Percentiles rank a stretch among this genome's conserved stretches.
Evolutionary conservation across 805 yeast species (phyloP).

Genomic region (Ascoidea asiatica): DNA sequence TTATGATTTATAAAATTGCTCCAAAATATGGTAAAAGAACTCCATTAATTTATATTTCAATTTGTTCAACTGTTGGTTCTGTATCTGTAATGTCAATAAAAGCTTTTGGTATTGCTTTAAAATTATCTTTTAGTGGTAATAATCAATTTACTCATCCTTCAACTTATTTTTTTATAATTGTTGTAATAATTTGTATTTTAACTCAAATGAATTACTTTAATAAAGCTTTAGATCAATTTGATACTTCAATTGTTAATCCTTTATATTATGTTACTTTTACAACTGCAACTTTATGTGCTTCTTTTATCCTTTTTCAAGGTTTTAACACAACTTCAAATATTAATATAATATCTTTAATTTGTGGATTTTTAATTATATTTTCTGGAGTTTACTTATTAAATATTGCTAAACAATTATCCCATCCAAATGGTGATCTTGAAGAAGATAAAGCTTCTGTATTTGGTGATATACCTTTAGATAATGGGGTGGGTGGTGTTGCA

Average conservation of each 20-base stretch:
- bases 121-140: conserved; percentile 70
- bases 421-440: no score
- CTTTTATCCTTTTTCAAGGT: conserved; percentile 75
- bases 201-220: conserved; percentile 92
- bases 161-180: conserved; percentile 67
- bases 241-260: conserved; percentile 85
- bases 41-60: conserved; percentile 82
- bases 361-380: conserved; percentile 80
- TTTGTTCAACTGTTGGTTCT: conserved; percentile 84
- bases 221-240: conserved; percentile 87
- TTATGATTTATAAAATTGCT: conserved; percentile 74
- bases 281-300: conserved; percentile 74
- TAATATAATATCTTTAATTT: conserved; percentile 65
- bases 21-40: conserved; percentile 68
- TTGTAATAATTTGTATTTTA: conserved; percentile 68
- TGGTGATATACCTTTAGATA: conserved; percentile 71
- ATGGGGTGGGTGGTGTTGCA: conserved; percentile 67
- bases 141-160: conserved; percentile 80
- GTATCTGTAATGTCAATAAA: conserved; percentile 85
- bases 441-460: no score
- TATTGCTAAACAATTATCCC: conserved; percentile 60
- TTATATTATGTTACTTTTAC: conserved; percentile 85
- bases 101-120: conserved; percentile 86
- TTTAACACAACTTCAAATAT: conserved; percentile 75
- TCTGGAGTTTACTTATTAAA: conserved; percentile 77